These are phyloP conservation scores for Pleurotus citrinopileatus DNA, from an alignment of 768 basidiomycete species.

Conservation along the genomic window DNA sequence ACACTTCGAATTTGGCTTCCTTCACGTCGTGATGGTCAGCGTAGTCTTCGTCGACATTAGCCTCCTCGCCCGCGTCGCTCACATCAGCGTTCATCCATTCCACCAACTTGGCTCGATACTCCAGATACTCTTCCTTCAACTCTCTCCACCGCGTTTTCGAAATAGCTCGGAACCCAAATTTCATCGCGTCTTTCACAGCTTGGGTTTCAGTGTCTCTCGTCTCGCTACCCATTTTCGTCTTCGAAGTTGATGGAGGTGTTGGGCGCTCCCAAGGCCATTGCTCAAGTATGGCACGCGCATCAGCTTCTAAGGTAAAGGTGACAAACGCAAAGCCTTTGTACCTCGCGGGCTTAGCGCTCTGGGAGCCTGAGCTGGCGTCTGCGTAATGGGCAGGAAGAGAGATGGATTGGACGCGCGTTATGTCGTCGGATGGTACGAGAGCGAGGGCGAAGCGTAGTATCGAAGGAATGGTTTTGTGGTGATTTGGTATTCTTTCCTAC, in stretches of 20 bases:
- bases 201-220: not conserved
- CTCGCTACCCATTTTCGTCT: too few relatives aligned
- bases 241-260: too few relatives aligned
- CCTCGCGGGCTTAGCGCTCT: conserved; percentile 43
- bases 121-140: conserved; percentile 68
- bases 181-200: conserved; percentile 38
- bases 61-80: conserved; percentile 14
- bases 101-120: conserved; percentile 54
- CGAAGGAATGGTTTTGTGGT: conserved; percentile 47
- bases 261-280: conserved; percentile 66
- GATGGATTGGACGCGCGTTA: conserved; percentile 54
- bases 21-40: conserved; percentile 13
- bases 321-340: conserved; percentile 80
- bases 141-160: conserved; percentile 60
- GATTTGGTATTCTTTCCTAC: conserved; percentile 74
- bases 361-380: conserved; percentile 56
- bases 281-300: conserved; percentile 38
- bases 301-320: conserved; percentile 32
- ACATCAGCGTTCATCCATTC: conserved; percentile 38
- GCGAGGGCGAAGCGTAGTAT: conserved; percentile 43
- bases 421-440: conserved; percentile 20
- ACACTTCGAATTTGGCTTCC: not conserved
- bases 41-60: too few relatives aligned
- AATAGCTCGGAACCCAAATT: conserved; percentile 58
- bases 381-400: conserved; percentile 60